Evolutionary conservation across 2,329 filamentous ascomycete species (phyloP).

Genomic region (Botrytis byssoidea): DNA sequence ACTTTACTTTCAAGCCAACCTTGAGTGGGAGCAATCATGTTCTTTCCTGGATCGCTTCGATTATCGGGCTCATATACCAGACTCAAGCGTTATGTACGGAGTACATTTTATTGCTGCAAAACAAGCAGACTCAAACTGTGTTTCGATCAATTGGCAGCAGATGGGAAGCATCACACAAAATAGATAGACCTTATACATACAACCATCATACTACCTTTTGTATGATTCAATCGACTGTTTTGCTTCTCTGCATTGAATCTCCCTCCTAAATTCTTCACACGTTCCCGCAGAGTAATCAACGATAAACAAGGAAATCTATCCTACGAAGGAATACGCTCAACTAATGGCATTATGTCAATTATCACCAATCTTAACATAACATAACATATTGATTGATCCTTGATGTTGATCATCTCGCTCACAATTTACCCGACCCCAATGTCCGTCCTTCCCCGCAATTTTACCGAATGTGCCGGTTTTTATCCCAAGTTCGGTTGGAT

Average conservation of each 20-base stretch:
- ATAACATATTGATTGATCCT: neutral
- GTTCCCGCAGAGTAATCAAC: neutral
- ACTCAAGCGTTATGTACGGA: neutral
- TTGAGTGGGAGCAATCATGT: neutral
- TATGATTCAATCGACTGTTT: neutral
- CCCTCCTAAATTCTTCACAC: neutral
- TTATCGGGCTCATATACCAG: neutral
- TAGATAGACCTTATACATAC: neutral
- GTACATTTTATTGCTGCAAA: neutral
- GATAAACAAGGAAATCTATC: neutral
- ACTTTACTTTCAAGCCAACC: neutral
- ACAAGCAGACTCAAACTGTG: neutral
- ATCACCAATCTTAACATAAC: neutral
- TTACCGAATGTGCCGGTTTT: neutral
- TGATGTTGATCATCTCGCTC: constrained; percentile 7
- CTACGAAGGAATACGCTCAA: neutral
- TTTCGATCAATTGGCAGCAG: neutral
- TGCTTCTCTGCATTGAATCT: neutral
- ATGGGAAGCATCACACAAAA: neutral
- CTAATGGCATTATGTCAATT: neutral
- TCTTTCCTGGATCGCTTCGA: neutral
- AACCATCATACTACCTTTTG: neutral
- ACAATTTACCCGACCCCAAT: neutral
- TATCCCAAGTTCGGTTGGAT: neutral
- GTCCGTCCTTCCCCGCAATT: neutral